Conservation (phyloP, 805 yeast species). For the Candida oleophila region DNA sequence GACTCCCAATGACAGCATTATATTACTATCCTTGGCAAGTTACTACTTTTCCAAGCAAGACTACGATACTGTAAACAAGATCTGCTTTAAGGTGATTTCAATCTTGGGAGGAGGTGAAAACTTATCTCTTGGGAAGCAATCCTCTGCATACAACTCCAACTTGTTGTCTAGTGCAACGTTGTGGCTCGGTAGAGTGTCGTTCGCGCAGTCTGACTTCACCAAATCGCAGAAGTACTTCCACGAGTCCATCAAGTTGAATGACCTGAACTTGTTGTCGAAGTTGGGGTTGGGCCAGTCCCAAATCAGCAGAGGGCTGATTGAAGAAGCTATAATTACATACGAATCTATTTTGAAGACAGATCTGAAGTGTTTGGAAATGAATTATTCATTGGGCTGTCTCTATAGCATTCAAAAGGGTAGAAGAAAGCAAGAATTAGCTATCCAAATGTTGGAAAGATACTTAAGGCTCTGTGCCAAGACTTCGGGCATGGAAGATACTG, state of each 20-base stretch:
- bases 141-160: slow-evolving; percentile 17
- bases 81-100: slow-evolving; percentile 50
- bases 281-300: slow-evolving; percentile 88
- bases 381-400: slow-evolving; percentile 72
- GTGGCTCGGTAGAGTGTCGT: slow-evolving; percentile 85
- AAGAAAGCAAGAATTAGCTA: slow-evolving; percentile 52
- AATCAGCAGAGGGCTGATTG: slow-evolving; percentile 65
- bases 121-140: slow-evolving; percentile 8
- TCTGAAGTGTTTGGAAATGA: slow-evolving; percentile 71
- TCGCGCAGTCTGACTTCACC: slow-evolving; percentile 56
- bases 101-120: slow-evolving; percentile 13
- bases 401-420: slow-evolving; percentile 50
- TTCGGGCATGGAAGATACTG: slow-evolving; percentile 27
- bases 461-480: slow-evolving; percentile 54
- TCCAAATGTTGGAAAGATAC: slow-evolving; percentile 67
- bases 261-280: slow-evolving; percentile 64
- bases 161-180: slow-evolving; percentile 45
- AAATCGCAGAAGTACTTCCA: slow-evolving; percentile 72
- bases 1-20: slow-evolving; percentile 53
- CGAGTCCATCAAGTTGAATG: slow-evolving; percentile 66
- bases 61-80: slow-evolving; percentile 52
- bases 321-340: slow-evolving; percentile 83
- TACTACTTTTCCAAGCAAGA: slow-evolving; percentile 72
- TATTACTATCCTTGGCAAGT: slow-evolving; percentile 65
- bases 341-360: slow-evolving; percentile 68